Evolutionary conservation across 1,284 basidiomycete genomes (phyloP).

Genomic region (Malassezia vespertilionis): DNA sequence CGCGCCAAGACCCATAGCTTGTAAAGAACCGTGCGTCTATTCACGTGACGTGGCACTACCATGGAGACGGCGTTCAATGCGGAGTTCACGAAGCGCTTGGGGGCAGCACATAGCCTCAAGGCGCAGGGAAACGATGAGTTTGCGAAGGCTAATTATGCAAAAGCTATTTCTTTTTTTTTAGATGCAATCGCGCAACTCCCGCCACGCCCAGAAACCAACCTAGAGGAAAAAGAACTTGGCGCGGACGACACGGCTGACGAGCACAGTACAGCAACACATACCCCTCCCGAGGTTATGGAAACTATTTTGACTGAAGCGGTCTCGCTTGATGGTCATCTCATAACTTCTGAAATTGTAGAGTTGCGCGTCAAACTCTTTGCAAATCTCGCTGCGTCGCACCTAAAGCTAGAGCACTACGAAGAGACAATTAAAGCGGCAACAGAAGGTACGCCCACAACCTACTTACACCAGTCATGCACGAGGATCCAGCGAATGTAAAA

Average conservation of each 20-base stretch:
- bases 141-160: constrained; percentile 4
- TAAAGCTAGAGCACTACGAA: constrained; percentile 55
- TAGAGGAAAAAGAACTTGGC: not conserved
- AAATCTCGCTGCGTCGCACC: constrained; percentile 68
- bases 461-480: constrained; percentile 53
- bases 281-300: too few species aligned
- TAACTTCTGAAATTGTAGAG: not conserved
- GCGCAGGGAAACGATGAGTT: constrained; percentile 5
- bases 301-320: not conserved
- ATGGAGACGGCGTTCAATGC: too few species aligned
- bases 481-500: constrained; percentile 73
- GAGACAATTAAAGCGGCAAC: constrained; percentile 64
- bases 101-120: constrained; percentile 11
- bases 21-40: too few species aligned
- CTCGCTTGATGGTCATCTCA: constrained; percentile 1
- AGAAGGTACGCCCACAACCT: constrained; percentile 43
- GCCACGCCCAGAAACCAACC: not conserved
- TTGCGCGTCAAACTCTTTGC: constrained; percentile 52
- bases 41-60: too few species aligned
- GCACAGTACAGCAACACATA: not conserved
- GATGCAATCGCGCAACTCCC: constrained; percentile 15
- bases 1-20: too few species aligned
- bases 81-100: not conserved
- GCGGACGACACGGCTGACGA: not conserved
- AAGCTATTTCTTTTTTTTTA: constrained; percentile 2